Evolutionary conservation across 257 asterid genomes (phyloP).

Genomic region (Handroanthus guayacan): DNA sequence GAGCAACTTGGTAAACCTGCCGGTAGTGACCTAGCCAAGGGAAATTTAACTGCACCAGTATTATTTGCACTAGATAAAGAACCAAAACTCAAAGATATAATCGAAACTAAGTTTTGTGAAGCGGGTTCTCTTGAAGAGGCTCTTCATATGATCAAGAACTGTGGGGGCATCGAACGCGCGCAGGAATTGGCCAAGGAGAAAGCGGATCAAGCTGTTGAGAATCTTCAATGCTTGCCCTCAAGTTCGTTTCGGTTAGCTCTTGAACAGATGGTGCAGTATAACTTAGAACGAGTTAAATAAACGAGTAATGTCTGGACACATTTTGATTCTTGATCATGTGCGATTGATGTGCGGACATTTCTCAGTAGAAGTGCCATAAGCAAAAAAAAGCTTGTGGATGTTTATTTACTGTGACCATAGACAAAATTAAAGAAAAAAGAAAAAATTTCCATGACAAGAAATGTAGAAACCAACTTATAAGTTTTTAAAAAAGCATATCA

Average conservation of each 20-base stretch:
- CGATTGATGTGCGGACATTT: background rate
- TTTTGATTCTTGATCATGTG: background rate
- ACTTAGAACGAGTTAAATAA: conserved; percentile 65
- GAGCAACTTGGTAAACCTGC: conserved; percentile 85
- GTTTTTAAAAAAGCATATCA: too few species aligned
- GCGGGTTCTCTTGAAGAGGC: conserved; percentile 76
- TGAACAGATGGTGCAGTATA: conserved; percentile 68
- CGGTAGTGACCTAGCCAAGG: conserved; percentile 74
- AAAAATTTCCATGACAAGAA: too few species aligned
- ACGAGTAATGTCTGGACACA: background rate
- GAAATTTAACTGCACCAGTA: conserved; percentile 83
- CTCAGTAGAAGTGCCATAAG: background rate
- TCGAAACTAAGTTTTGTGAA: conserved; percentile 73
- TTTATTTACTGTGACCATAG: background rate
- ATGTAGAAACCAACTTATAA: too few species aligned
- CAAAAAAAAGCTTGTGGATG: background rate
- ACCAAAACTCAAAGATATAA: conserved; percentile 64
- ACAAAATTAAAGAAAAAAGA: too few species aligned
- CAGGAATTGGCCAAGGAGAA: conserved; percentile 66
- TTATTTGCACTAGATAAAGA: conserved; percentile 71
- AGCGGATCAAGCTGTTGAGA: conserved; percentile 64
- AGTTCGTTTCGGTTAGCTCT: conserved; percentile 61
- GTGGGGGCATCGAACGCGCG: conserved; percentile 72
- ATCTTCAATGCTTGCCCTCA: conserved; percentile 63
- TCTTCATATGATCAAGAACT: conserved; percentile 55